These are phyloP conservation scores for Melastoma malabathricum DNA, from an alignment of 345 rosid genomes.

Conservation along the genomic window DNA sequence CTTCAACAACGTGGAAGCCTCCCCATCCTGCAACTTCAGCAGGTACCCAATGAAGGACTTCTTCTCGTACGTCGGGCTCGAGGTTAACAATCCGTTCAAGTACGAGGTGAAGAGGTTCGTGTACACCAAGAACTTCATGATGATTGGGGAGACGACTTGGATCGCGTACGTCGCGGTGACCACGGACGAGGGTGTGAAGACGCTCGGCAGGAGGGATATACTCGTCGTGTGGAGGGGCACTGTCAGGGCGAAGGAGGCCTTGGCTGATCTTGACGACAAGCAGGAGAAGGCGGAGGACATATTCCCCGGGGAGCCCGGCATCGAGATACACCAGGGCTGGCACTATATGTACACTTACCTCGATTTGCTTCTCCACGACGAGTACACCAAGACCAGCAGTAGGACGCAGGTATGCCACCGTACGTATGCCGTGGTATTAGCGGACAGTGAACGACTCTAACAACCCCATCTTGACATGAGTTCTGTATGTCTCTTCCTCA, in stretches of 20 bases:
- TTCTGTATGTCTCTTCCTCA: neutral
- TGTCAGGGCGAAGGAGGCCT: conserved; percentile 35
- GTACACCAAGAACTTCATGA: conserved; percentile 28
- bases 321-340: conserved; percentile 62
- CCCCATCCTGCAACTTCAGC: conserved; percentile 41
- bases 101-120: conserved; percentile 50
- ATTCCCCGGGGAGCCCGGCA: conserved; percentile 15
- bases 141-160: conserved; percentile 59
- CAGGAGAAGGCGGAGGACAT: conserved; percentile 28
- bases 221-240: conserved; percentile 84
- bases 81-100: conserved; percentile 34
- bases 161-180: conserved; percentile 67
- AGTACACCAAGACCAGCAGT: conserved; percentile 29
- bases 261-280: conserved; percentile 27
- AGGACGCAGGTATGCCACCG: conserved; percentile 52
- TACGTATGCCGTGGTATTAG: no score
- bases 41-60: conserved; percentile 32
- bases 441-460: no score
- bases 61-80: conserved; percentile 39
- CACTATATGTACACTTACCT: conserved; percentile 39
- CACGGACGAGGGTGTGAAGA: conserved; percentile 39
- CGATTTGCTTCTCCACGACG: conserved; percentile 22
- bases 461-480: no score
- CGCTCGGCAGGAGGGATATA: conserved; percentile 58
- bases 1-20: conserved; percentile 37